Evolutionary conservation across 1,139 yeast genomes (phyloP), one percentile per base, ranked within the genome.

Genomic region (Hemisphaericaspora lyxosophila): DNA sequence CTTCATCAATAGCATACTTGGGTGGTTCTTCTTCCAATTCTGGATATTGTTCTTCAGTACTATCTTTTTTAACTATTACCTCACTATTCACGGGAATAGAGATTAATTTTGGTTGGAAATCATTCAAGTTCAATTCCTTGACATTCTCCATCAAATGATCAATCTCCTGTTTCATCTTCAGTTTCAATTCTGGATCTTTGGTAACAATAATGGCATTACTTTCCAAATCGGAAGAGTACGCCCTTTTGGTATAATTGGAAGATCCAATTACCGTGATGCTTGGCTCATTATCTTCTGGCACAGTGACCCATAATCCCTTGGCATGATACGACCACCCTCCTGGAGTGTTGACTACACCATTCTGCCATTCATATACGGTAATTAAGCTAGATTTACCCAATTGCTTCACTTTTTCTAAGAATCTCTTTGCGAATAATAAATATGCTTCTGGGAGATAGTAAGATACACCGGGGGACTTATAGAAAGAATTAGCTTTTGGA

Each of bases 261-360:
- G 96, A 87, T 1, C 98, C 98, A 39, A 92, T 73, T 3, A 90
- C 80, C 0, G 97, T 85, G 18, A 87, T 67, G 30, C 83, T 73
- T 2, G 96, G 96, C 20, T 64, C 54, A 0, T 51, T 49, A 40
- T 78, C 82, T 6, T 66, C 70, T 0, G 89, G 85, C 6, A 75
- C 75, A 6, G 80, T 73, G 1, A 87, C 64, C 98, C 98, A 92
- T 12, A 89, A 67, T 0, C 99, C 99, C 57, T 92, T 92, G n/a
- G 98, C 98, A 56, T 92, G 99, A 59, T 92, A 92, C 0, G 97
- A 87, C 98, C 98, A 92, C 1, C 98, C 97, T 24, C 70, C 77
- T 0, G 81, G 76, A 9, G 86, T 77, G 53, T 88, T 88, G 7
- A 89, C 96, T 1, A 79, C 65, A 2, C 98, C 98, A 36, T 77